Evolutionary conservation across 2,329 filamentous ascomycete species (phyloP), one percentile per base, ranked within the genome.

Genomic region (Colletotrichum sp.): DNA sequence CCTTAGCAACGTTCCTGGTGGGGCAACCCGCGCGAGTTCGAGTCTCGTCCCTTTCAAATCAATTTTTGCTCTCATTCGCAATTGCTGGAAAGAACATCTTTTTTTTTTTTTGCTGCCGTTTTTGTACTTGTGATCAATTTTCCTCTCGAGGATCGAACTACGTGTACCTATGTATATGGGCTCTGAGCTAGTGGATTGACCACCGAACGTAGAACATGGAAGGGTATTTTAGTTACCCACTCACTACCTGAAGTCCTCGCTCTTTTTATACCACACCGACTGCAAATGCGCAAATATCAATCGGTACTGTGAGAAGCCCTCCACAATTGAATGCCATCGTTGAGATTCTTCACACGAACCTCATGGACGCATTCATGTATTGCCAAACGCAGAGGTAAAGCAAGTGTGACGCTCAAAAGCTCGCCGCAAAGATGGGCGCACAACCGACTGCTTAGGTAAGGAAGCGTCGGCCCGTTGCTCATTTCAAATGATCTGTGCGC

Each of bases 1-100:
- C 43, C 43, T 52, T 52, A 52, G 43, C 43, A 21, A 52, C 10
- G 5, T 13, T 52, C 43, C 43, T 52, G 43, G 43, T 52, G 43
- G 43, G 43, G 43, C 43, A 52, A 52, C 43, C 43, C 43, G 43
- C 43, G 43, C 43, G 43, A 52, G 43, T 52, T 52, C 43, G 43
- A 52, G 43, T 52, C 43, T 52, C 43, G 43, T 52, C 43, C 43
- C 43, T 52, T 52, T 52, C 43, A 52, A 2, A 0, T 4, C 0
- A 4, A n/a, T 3, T 52, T 52, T 52, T 52, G 43, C 43, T 21
- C 8, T 38, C 8, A 8, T 3, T 38, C 0, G 36, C 34, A 8
- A 38, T 38, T 5, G 1, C 8, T 38, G 7, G 15, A 38, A 18
- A 8, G 8, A 38, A 38, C 2, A 8, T 0, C 1, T 38, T 18